A percentile compares a stretch with the other conserved stretches of the same genome.
These are phyloP conservation scores for Boechera retrofracta DNA, from an alignment of 345 rosid genomes.

Conservation along the genomic window DNA sequence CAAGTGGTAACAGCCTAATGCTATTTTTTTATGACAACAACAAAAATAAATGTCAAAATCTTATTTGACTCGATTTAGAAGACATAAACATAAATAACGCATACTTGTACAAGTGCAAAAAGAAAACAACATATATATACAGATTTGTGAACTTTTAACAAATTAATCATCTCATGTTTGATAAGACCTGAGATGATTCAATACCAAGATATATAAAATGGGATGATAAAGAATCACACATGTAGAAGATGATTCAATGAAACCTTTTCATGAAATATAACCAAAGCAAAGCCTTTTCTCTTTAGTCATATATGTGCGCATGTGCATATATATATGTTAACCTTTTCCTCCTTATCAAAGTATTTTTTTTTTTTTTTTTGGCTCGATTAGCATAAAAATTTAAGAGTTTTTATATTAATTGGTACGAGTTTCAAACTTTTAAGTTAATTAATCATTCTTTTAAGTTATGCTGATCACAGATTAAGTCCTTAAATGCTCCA, in stretches of 20 bases:
- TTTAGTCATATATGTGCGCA: neutral
- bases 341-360: neutral
- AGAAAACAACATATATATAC: too few relatives aligned
- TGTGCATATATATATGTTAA: neutral
- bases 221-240: too few relatives aligned
- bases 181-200: neutral
- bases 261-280: neutral
- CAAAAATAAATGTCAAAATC: neutral
- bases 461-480: neutral
- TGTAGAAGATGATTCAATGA: neutral
- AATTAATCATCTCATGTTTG: neutral
- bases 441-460: too few relatives aligned
- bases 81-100: neutral
- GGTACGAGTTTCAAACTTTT: neutral
- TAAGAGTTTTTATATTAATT: too few relatives aligned
- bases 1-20: conserved; percentile 10
- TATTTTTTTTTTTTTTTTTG: neutral
- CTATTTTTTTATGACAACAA: neutral
- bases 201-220: too few relatives aligned
- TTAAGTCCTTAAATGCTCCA: neutral
- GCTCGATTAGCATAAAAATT: too few relatives aligned
- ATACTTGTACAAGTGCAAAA: too few relatives aligned
- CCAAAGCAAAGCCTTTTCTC: neutral
- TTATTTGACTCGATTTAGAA: neutral
- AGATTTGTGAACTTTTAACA: too few relatives aligned